These are phyloP conservation scores for Euphorbia neoarborescens DNA, from an alignment of 441 rosid genomes.

Conservation along the genomic window DNA sequence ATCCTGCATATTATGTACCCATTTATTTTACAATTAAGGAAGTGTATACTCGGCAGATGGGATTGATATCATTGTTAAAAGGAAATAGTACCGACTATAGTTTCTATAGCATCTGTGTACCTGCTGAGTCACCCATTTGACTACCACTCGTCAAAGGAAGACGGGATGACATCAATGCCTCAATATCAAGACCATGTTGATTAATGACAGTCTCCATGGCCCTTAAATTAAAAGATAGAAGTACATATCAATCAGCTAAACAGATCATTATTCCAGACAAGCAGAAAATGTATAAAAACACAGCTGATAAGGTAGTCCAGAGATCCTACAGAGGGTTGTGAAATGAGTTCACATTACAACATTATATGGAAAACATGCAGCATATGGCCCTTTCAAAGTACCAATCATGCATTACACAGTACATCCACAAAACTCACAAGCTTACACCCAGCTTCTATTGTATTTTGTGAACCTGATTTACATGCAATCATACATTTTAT, in stretches of 20 bases:
- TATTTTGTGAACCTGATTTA: background rate
- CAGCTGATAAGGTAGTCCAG: background rate
- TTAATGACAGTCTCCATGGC: constrained; percentile 99
- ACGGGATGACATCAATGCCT: constrained; percentile 71
- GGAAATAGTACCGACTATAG: constrained; percentile 3
- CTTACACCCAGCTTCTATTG: background rate
- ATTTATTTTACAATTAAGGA: constrained; percentile 13
- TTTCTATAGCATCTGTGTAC: constrained; percentile 34
- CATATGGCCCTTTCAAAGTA: background rate
- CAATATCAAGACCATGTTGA: constrained; percentile 88
- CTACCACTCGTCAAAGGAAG: constrained; percentile 58
- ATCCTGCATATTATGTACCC: constrained; percentile 42
- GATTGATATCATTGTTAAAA: constrained; percentile 1
- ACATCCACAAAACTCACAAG: background rate
- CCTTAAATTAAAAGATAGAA: constrained; percentile 36
- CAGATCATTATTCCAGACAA: background rate
- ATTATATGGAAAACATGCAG: background rate
- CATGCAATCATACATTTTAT: background rate
- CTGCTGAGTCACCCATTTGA: constrained; percentile 77
- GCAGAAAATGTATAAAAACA: background rate
- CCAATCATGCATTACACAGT: background rate
- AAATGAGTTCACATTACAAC: background rate
- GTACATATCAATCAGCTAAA: constrained; percentile 22
- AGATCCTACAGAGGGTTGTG: background rate
- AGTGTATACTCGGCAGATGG: background rate